A percentile compares a stretch with the other conserved stretches of the same genome.
These are phyloP conservation scores for Eimeria sp. DNA, from an alignment of 169 alveolate species.

Conservation along the genomic window DNA sequence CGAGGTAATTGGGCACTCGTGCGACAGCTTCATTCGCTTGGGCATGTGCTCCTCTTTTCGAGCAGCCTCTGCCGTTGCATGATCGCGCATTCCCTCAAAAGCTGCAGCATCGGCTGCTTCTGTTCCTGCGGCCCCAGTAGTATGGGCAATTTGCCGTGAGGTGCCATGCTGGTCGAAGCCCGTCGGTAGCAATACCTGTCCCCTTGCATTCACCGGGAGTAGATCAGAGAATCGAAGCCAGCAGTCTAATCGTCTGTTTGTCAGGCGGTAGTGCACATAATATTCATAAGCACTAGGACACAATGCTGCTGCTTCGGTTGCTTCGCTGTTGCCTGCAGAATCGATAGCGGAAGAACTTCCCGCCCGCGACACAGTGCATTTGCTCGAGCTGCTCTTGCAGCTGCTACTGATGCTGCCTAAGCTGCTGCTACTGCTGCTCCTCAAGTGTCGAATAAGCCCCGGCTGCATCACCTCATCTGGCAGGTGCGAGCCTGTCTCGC, in stretches of 20 bases:
- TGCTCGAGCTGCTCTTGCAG: slow-evolving; percentile 49
- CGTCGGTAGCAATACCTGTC: slow-evolving; percentile 51
- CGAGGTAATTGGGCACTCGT: not conserved
- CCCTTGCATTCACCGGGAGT: slow-evolving; percentile 62
- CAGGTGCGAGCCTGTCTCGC: slow-evolving; percentile 76
- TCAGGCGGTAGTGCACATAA: slow-evolving; percentile 77
- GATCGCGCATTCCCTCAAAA: not conserved
- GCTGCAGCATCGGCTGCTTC: not conserved
- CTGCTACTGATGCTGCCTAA: slow-evolving; percentile 42
- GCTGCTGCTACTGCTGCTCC: slow-evolving; percentile 22
- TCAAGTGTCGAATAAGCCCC: not conserved
- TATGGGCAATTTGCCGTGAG: not conserved
- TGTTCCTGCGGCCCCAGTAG: not conserved
- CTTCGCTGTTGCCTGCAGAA: slow-evolving; percentile 16
- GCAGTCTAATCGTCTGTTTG: slow-evolving; percentile 79
- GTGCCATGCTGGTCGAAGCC: slow-evolving; percentile 7
- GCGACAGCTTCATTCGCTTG: slow-evolving; percentile 48
- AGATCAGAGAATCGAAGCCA: slow-evolving; percentile 75
- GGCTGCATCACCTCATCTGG: slow-evolving; percentile 78
- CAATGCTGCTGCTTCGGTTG: slow-evolving; percentile 10
- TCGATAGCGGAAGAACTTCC: not conserved
- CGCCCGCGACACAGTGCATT: not conserved
- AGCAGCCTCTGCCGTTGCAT: not conserved
- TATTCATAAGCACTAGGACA: slow-evolving; percentile 67
- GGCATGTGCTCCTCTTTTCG: slow-evolving; percentile 52